phyloP scores from a whole-genome alignment of 257 asterid species.

The Henckelia pumila region DNA sequence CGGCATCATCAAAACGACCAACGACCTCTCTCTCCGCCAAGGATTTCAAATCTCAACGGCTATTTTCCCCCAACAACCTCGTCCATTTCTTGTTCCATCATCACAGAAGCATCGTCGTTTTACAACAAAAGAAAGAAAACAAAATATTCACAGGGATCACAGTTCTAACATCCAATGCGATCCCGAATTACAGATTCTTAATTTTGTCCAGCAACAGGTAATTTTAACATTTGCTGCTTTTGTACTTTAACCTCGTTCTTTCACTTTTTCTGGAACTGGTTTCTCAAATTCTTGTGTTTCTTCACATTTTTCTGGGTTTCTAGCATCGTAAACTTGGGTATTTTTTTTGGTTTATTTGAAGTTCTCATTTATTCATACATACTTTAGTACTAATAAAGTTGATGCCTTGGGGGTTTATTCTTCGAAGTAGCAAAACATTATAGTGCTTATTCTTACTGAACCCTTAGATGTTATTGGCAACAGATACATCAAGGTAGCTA shows the following conservation, averaged over 20 bases:
- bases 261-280: background rate
- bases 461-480: background rate
- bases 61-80: constrained; percentile 26
- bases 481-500: no score
- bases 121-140: background rate
- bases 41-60: constrained; percentile 47
- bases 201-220: constrained; percentile 30
- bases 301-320: no score
- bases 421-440: no score
- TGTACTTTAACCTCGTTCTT: background rate
- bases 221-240: background rate
- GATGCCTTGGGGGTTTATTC: no score
- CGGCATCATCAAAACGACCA: constrained; percentile 19
- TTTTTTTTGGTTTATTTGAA: background rate
- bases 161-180: constrained; percentile 30
- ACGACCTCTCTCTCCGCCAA: constrained; percentile 13
- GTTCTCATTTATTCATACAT: no score
- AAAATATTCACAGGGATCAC: background rate
- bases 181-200: background rate
- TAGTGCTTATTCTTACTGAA: background rate
- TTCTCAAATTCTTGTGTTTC: background rate
- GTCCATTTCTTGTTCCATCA: constrained; percentile 22
- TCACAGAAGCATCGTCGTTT: background rate
- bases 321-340: no score
- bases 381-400: no score